Evolutionary conservation across 1,139 yeast genomes (phyloP).

Genomic region (Taphrina confusa): DNA sequence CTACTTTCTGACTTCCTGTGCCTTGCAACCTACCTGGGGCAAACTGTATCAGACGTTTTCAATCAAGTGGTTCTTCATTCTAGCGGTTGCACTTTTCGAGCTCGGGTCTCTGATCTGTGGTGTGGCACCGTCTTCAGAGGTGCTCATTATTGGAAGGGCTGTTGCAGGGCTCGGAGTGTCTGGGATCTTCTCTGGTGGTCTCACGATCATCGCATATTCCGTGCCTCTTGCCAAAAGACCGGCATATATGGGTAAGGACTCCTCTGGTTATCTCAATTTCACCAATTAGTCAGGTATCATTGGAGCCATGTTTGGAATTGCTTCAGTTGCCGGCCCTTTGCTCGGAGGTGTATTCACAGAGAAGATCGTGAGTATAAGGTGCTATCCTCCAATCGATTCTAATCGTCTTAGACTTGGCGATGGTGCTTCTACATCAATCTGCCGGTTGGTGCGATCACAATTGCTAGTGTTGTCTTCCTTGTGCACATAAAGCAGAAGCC

Average conservation of each 20-base stretch:
- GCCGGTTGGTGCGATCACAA: conserved; percentile 65
- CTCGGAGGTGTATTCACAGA: conserved; percentile 68
- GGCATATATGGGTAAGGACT: conserved; percentile 50
- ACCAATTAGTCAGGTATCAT: conserved; percentile 3
- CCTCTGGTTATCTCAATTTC: conserved; percentile 43
- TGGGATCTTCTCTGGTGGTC: conserved; percentile 62
- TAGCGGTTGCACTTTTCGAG: conserved; percentile 60
- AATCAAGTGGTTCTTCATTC: conserved; percentile 55
- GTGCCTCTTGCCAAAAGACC: conserved; percentile 64
- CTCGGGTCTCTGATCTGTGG: conserved; percentile 52
- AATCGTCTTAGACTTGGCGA: conserved; percentile 65
- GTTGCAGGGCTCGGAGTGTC: conserved; percentile 75
- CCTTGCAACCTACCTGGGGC: conserved; percentile 64
- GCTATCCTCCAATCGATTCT: neutral
- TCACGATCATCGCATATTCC: conserved; percentile 61
- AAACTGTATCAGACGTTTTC: conserved; percentile 63
- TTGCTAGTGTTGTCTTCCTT: conserved; percentile 53
- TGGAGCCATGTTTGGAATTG: conserved; percentile 4
- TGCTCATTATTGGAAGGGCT: conserved; percentile 69
- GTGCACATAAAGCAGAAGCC: conserved; percentile 58
- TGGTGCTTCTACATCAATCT: conserved; percentile 77
- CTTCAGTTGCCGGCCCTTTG: conserved; percentile 48
- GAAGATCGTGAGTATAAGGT: conserved; percentile 46
- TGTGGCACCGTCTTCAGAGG: conserved; percentile 57
- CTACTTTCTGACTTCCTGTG: conserved; percentile 61